These are phyloP conservation scores for Pilasporangium apinafurcum DNA, from an alignment of 352 stramenopile genomes.

Conservation along the genomic window DNA sequence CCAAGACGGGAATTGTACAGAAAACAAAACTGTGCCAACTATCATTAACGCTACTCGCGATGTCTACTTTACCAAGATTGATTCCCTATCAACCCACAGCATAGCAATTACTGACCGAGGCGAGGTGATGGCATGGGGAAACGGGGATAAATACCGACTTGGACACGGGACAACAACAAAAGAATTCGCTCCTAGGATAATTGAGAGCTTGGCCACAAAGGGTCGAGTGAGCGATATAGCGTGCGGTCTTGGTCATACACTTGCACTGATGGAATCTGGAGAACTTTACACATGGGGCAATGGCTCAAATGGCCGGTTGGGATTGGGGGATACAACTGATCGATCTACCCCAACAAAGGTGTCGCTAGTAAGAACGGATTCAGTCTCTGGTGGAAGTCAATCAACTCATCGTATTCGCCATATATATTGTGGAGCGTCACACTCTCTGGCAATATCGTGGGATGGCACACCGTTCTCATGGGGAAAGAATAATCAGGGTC, in stretches of 20 bases:
- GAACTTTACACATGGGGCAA: slow-evolving; percentile 82
- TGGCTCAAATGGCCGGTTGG: slow-evolving; percentile 77
- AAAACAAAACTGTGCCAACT: slow-evolving; percentile 73
- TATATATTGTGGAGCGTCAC: slow-evolving; percentile 71
- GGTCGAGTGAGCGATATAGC: slow-evolving; percentile 49
- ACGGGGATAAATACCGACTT: slow-evolving; percentile 79
- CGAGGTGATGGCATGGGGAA: slow-evolving; percentile 73
- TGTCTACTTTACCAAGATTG: slow-evolving; percentile 54
- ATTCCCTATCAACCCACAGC: slow-evolving; percentile 80
- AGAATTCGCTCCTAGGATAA: slow-evolving; percentile 56
- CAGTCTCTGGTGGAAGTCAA: not conserved
- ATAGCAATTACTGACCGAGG: slow-evolving; percentile 61
- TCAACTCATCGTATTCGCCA: slow-evolving; percentile 11
- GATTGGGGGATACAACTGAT: slow-evolving; percentile 73
- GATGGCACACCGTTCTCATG: slow-evolving; percentile 55
- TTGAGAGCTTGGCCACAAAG: slow-evolving; percentile 57
- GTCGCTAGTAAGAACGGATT: not conserved
- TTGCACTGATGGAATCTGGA: slow-evolving; percentile 53
- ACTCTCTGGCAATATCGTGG: slow-evolving; percentile 58
- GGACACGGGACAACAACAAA: slow-evolving; percentile 68
- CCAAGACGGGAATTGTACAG: slow-evolving; percentile 70
- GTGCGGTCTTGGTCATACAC: slow-evolving; percentile 59
- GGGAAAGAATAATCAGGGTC: slow-evolving; percentile 86
- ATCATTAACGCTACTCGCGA: slow-evolving; percentile 49
- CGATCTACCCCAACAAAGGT: slow-evolving; percentile 36